A percentile compares a stretch with the other conserved stretches of the same genome.
Conservation (phyloP, 2,329 filamentous ascomycete genomes). For the Beauveria rudraprayagi region DNA sequence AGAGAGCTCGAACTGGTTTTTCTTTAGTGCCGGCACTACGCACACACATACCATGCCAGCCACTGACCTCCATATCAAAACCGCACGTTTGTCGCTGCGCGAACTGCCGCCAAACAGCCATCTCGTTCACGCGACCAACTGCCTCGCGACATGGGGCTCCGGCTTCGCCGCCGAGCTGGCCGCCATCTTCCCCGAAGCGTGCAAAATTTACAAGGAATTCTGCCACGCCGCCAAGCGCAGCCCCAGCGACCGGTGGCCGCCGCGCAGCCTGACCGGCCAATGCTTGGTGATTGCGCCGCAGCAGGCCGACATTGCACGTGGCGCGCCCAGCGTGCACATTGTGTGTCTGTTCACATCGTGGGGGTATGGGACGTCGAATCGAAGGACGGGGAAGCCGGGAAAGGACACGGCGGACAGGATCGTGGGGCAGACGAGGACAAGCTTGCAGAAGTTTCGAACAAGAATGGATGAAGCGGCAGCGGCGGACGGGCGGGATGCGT, state of each 20-base stretch:
- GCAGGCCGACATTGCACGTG: slow-evolving; percentile 14
- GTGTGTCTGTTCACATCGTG: slow-evolving; percentile 19
- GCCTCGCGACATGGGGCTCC: slow-evolving; percentile 23
- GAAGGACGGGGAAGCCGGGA: slow-evolving; percentile 13
- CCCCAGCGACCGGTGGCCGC: slow-evolving; percentile 13
- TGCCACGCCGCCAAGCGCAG: slow-evolving; percentile 17
- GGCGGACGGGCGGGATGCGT: neutral
- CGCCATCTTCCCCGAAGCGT: slow-evolving; percentile 19
- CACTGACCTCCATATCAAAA: neutral
- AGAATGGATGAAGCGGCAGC: slow-evolving; percentile 10
- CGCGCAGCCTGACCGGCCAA: slow-evolving; percentile 17
- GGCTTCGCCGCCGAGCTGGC: slow-evolving; percentile 22
- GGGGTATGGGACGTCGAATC: slow-evolving; percentile 14
- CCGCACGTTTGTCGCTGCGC: neutral
- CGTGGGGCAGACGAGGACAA: slow-evolving; percentile 14
- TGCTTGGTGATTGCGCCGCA: slow-evolving; percentile 24
- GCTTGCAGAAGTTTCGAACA: slow-evolving; percentile 14
- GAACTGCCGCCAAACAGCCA: slow-evolving; percentile 12
- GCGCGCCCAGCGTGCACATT: slow-evolving; percentile 17
- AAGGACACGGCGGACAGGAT: slow-evolving; percentile 13
- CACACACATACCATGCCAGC: neutral
- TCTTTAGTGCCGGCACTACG: neutral
- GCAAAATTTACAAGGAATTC: slow-evolving; percentile 18
- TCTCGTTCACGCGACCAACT: slow-evolving; percentile 25
- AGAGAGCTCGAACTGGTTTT: neutral